Percentiles rank a stretch among this genome's conserved stretches.
Conservation (phyloP, 208 protist genomes). For the Trypanosomatidae sp. region DNA sequence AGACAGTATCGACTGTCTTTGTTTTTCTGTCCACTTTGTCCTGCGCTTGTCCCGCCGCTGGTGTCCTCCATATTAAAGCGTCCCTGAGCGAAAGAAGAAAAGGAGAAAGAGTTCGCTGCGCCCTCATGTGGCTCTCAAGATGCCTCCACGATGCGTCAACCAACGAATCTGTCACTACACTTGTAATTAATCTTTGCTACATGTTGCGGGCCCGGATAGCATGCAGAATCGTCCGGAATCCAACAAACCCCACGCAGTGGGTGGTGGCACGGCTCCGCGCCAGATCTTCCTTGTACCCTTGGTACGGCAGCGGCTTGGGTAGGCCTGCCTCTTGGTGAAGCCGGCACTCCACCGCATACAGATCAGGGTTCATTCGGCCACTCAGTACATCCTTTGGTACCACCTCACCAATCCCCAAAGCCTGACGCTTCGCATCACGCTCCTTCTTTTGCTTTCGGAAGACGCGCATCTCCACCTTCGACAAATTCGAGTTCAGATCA, state of each 20-base stretch:
- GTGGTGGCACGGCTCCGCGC: slow-evolving; percentile 19
- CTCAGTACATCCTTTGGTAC: slow-evolving; percentile 54
- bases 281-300: slow-evolving; percentile 42
- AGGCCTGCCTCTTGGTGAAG: slow-evolving; percentile 81
- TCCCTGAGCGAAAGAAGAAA: neutral
- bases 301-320: slow-evolving; percentile 64
- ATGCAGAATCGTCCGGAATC: slow-evolving; percentile 54
- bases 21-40: neutral
- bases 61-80: neutral
- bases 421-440: slow-evolving; percentile 33
- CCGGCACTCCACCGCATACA: slow-evolving; percentile 84
- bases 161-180: neutral
- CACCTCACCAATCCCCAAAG: slow-evolving; percentile 29
- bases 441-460: slow-evolving; percentile 60
- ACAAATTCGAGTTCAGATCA: slow-evolving; percentile 76
- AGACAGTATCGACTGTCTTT: neutral
- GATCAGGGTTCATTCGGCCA: slow-evolving; percentile 74
- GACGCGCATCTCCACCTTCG: slow-evolving; percentile 84
- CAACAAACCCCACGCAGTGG: slow-evolving; percentile 76
- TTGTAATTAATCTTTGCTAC: slow-evolving; percentile 7
- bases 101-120: neutral
- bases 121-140: neutral
- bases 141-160: neutral
- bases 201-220: slow-evolving; percentile 39
- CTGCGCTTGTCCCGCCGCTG: neutral